phyloP scores from a whole-genome alignment of 805 yeast genomes.

The Tetrapisispora pingtungensis region DNA sequence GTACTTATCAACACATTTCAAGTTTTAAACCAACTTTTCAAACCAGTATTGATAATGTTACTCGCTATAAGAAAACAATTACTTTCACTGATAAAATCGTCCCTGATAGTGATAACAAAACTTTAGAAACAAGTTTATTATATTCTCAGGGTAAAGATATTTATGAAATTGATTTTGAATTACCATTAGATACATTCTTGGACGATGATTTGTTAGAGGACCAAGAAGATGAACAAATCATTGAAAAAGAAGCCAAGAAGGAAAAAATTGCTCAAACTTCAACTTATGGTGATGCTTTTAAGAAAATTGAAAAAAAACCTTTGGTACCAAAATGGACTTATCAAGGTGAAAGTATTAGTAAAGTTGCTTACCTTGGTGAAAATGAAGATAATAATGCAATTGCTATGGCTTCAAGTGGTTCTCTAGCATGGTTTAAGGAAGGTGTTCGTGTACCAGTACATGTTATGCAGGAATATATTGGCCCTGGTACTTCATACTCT shows the following conservation, averaged over 20 bases:
- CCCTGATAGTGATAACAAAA: slow-evolving; percentile 24
- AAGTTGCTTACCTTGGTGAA: slow-evolving; percentile 18
- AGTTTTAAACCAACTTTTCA: slow-evolving; percentile 31
- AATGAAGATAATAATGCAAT: slow-evolving; percentile 32
- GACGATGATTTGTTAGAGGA: slow-evolving; percentile 13
- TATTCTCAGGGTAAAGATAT: slow-evolving; percentile 27
- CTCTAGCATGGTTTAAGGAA: slow-evolving; percentile 28
- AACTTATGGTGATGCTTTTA: slow-evolving; percentile 63
- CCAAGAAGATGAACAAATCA: background rate
- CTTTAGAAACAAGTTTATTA: slow-evolving; percentile 18
- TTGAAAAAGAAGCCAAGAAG: background rate
- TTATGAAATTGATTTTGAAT: slow-evolving; percentile 22
- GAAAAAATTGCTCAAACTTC: slow-evolving; percentile 31
- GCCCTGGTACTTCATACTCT: slow-evolving; percentile 24
- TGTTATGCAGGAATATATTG: slow-evolving; percentile 26
- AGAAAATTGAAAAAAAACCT: slow-evolving; percentile 31
- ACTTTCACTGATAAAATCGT: slow-evolving; percentile 22
- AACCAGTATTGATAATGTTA: slow-evolving; percentile 21
- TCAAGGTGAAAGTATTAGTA: slow-evolving; percentile 24
- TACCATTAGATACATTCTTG: slow-evolving; percentile 22
- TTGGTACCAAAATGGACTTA: slow-evolving; percentile 22
- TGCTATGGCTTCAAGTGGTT: slow-evolving; percentile 26
- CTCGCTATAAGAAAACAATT: slow-evolving; percentile 18
- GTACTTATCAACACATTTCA: slow-evolving; percentile 23
- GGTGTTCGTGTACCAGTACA: slow-evolving; percentile 25